Base-by-base conservation (phyloP, 495 filamentous ascomycete species). In the Neurospora intermedia region DNA sequence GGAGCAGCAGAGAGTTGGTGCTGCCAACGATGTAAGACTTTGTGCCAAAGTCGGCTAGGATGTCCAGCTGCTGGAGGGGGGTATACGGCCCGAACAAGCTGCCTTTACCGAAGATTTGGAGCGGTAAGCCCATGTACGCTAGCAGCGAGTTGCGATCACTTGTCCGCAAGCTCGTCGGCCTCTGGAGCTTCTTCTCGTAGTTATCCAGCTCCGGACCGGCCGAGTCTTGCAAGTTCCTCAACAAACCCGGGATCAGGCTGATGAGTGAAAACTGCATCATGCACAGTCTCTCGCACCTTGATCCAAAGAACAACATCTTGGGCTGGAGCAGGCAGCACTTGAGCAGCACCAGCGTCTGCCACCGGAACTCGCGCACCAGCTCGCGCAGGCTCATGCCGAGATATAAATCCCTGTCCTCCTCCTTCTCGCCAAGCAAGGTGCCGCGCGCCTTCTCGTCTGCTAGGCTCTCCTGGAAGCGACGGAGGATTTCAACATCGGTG, bases 251-350 rank as follows among this genome's bases (percentile, higher is more conserved):
- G 80, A 99, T 94, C 75, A 99, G 83, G 42, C 96, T 98, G 70
- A 99, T 89, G 6, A 99, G 86, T 4, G 95, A 94, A 81, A 98
- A 99, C 78, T 99, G 96, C 80, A 97, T 94, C 93, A 98, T 95
- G 88, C 96, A 99, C 70, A 99, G 82, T 43, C 92, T 88, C 80
- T 99, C 96, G 80, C 96, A 98, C 72, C 94, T 89, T 13, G 94
- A 92, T 54, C 96, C 96, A 77, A 98, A 99, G 84, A 99, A 98
- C 43, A 99, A 90, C 94, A 98, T 99, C 95, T 98, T 99, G 40
- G 95, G 96, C 78, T 99, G 95, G 76, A 99, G 83, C 76, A 99
- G 84, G 78, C 92, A 89, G 78, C 92, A 96, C 84, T 99, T 99
- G 75, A 99, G 91, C 70, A 99, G 84, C 39, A 99, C 93, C 75